These are phyloP conservation scores for Cicer arietinum DNA, from an alignment of 306 rosid species.

Conservation along the genomic window DNA sequence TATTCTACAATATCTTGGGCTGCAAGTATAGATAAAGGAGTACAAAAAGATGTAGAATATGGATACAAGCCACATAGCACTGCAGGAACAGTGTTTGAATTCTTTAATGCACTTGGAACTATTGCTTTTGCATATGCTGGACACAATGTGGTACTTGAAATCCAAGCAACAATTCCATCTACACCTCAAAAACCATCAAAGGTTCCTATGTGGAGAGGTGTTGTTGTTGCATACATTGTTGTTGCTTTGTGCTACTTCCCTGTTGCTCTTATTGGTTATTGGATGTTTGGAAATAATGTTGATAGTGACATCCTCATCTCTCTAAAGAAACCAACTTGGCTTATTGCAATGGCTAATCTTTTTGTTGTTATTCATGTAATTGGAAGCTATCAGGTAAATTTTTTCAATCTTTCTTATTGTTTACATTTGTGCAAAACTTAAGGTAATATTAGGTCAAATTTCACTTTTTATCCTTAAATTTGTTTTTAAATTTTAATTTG, in stretches of 20 bases:
- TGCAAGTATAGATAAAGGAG: slow-evolving; percentile 68
- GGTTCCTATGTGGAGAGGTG: slow-evolving; percentile 96
- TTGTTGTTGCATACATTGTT: slow-evolving; percentile 76
- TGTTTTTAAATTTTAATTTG: not conserved
- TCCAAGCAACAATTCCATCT: slow-evolving; percentile 96
- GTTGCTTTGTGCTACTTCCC: slow-evolving; percentile 96
- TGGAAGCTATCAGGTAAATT: slow-evolving; percentile 91
- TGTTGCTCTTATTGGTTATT: slow-evolving; percentile 80
- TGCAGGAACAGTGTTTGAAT: slow-evolving; percentile 62
- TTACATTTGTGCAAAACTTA: not conserved
- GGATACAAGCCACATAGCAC: slow-evolving; percentile 53
- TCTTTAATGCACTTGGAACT: slow-evolving; percentile 75
- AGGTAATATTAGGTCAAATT: not conserved
- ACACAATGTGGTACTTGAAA: slow-evolving; percentile 92
- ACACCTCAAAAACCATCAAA: slow-evolving; percentile 91
- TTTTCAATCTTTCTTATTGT: not conserved
- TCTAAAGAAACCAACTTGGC: slow-evolving; percentile 74
- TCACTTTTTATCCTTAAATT: not conserved
- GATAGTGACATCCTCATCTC: slow-evolving; percentile 67
- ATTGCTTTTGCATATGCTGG: slow-evolving; percentile 97
- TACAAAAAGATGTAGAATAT: slow-evolving; percentile 61
- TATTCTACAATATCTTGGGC: slow-evolving; percentile 94
- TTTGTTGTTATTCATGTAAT: slow-evolving; percentile 91
- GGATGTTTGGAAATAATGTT: slow-evolving; percentile 70
- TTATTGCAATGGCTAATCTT: slow-evolving; percentile 81